Conservation (phyloP, 1,284 basidiomycete genomes). For the Bjerkandera adusta region DNA sequence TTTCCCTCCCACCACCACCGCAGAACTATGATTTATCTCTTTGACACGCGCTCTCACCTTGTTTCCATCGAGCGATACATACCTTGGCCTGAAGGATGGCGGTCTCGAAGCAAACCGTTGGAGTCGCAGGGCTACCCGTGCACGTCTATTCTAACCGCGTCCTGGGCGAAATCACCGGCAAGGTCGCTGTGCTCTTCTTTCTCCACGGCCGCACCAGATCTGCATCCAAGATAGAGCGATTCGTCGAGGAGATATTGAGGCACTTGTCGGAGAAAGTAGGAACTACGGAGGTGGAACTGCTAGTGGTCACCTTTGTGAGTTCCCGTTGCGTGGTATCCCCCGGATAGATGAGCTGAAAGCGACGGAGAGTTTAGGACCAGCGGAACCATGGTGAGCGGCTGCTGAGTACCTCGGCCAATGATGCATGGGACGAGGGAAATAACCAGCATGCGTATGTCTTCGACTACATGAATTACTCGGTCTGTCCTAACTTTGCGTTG, state of each 20-base stretch:
- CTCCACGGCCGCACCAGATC: conserved; percentile 54
- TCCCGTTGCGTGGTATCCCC: background rate
- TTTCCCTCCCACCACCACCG: too few species aligned
- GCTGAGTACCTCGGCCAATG: conserved; percentile 49
- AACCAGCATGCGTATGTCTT: conserved; percentile 60
- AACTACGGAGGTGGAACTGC: conserved; percentile 44
- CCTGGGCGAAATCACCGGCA: conserved; percentile 22
- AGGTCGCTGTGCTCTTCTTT: conserved; percentile 53
- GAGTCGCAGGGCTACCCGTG: conserved; percentile 45
- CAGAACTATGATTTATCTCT: too few species aligned
- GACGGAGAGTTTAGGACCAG: conserved; percentile 58
- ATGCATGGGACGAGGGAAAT: conserved; percentile 58
- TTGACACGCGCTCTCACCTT: too few species aligned
- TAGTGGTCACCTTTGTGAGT: conserved; percentile 58
- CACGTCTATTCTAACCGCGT: conserved; percentile 37
- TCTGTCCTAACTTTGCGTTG: background rate
- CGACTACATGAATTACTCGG: background rate
- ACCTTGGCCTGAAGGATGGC: too few species aligned
- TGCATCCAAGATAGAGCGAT: conserved; percentile 27
- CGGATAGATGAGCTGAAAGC: background rate
- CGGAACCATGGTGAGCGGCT: conserved; percentile 72
- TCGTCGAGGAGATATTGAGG: conserved; percentile 29
- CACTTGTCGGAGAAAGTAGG: conserved; percentile 22
- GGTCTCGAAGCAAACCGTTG: conserved; percentile 29
- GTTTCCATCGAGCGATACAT: too few species aligned